phyloP scores from a whole-genome alignment of 2,329 filamentous ascomycete species.

The Fusarium sp. region DNA sequence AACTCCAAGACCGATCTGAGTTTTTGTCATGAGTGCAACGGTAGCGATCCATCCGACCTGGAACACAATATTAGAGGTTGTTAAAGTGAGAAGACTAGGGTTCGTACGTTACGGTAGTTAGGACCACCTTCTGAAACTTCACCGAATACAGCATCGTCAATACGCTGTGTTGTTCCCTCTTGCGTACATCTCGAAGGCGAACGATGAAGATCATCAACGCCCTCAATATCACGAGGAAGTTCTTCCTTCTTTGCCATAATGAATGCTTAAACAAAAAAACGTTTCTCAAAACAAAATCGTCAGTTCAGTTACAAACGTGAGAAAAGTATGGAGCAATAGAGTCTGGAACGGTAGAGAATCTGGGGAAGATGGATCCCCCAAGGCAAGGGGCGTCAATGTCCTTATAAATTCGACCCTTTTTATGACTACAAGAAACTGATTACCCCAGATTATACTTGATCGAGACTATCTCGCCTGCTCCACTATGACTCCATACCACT shows the following conservation, averaged over 20 bases:
- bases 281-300: not conserved
- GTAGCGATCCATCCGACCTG: slow-evolving; percentile 60
- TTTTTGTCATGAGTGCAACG: slow-evolving; percentile 60
- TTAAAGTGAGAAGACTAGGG: not conserved
- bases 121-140: slow-evolving; percentile 21
- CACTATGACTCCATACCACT: slow-evolving; percentile 20
- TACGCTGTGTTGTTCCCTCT: slow-evolving; percentile 2
- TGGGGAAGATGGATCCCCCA: slow-evolving; percentile 27
- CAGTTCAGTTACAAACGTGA: not conserved
- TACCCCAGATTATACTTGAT: slow-evolving; percentile 34
- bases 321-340: not conserved
- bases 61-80: not conserved
- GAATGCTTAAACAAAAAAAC: not conserved
- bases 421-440: slow-evolving; percentile 33
- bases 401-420: slow-evolving; percentile 14
- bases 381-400: slow-evolving; percentile 2
- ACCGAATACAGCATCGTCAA: slow-evolving; percentile 24
- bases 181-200: not conserved
- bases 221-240: slow-evolving; percentile 11
- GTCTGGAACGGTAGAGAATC: slow-evolving; percentile 17
- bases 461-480: slow-evolving; percentile 16
- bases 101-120: slow-evolving; percentile 21
- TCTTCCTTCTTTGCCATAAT: slow-evolving; percentile 27
- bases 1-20: slow-evolving; percentile 60
- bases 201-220: slow-evolving; percentile 6